Evolutionary conservation across 139 green algal species (phyloP).

Genomic region (Coelastrella sp.): DNA sequence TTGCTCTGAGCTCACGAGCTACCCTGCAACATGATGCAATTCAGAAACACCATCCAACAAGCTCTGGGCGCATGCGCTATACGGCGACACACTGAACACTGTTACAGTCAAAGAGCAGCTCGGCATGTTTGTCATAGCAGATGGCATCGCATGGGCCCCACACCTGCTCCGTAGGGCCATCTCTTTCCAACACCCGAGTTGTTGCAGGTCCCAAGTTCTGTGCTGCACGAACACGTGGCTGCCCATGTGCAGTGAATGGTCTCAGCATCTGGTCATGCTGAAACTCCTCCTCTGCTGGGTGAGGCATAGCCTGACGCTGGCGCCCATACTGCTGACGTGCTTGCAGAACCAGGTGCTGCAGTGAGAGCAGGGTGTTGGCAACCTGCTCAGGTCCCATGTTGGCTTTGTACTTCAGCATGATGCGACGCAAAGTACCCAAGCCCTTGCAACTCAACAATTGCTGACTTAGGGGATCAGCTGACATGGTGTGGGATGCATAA

Average conservation of each 20-base stretch:
- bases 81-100: neutral
- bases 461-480: neutral
- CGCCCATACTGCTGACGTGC: neutral
- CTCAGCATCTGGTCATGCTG: neutral
- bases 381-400: slow-evolving; percentile 43
- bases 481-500: neutral
- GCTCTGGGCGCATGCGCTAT: neutral
- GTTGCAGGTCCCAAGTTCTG: neutral
- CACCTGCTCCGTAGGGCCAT: slow-evolving; percentile 25
- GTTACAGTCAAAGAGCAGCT: neutral
- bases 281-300: neutral
- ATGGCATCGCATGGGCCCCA: neutral
- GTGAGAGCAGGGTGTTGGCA: slow-evolving; percentile 21
- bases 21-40: too few species aligned
- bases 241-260: neutral
- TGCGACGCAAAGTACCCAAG: slow-evolving; percentile 31
- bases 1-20: too few species aligned
- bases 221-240: neutral
- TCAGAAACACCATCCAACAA: too few species aligned
- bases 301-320: neutral
- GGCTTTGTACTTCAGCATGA: slow-evolving; percentile 43
- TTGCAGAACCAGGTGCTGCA: slow-evolving; percentile 25
- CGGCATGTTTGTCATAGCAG: neutral
- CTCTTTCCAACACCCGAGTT: slow-evolving; percentile 11
- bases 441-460: slow-evolving; percentile 13